Evolutionary conservation across 176 grass and related monocot species (phyloP).

Genomic region (Olyra latifolia): DNA sequence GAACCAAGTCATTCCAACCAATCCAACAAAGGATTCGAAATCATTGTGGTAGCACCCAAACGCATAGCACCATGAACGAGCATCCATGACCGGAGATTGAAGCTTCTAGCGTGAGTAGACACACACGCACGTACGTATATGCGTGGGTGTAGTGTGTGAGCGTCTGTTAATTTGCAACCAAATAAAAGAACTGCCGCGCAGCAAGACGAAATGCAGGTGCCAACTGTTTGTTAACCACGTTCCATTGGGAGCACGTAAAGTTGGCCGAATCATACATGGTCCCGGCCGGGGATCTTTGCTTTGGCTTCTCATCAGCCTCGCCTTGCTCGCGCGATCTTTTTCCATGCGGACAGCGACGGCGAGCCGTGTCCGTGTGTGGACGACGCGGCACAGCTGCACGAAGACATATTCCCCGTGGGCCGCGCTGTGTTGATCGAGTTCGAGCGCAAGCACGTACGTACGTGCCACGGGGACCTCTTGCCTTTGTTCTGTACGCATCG

Average conservation of each 20-base stretch:
- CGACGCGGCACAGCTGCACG: neutral
- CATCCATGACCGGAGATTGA: no score
- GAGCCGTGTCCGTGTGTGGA: neutral
- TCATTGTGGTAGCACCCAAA: no score
- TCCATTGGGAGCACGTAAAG: neutral
- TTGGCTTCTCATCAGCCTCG: neutral
- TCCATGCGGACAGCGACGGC: slow-evolving; percentile 5
- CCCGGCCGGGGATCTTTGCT: neutral
- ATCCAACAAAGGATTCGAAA: no score
- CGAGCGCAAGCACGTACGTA: neutral
- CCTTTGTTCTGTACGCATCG: neutral
- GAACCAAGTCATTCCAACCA: no score
- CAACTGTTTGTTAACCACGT: no score
- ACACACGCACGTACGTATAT: no score
- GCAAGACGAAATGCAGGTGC: no score
- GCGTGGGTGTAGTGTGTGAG: no score
- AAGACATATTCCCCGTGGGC: neutral
- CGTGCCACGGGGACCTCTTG: neutral
- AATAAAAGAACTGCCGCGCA: no score
- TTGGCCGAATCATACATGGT: neutral
- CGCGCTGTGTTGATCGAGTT: neutral
- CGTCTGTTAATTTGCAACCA: no score
- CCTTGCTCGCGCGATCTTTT: neutral
- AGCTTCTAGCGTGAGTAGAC: no score
- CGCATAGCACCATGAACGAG: no score